These are phyloP conservation scores for Boletus tomentosulus DNA, from an alignment of 768 basidiomycete species.

Conservation along the genomic window DNA sequence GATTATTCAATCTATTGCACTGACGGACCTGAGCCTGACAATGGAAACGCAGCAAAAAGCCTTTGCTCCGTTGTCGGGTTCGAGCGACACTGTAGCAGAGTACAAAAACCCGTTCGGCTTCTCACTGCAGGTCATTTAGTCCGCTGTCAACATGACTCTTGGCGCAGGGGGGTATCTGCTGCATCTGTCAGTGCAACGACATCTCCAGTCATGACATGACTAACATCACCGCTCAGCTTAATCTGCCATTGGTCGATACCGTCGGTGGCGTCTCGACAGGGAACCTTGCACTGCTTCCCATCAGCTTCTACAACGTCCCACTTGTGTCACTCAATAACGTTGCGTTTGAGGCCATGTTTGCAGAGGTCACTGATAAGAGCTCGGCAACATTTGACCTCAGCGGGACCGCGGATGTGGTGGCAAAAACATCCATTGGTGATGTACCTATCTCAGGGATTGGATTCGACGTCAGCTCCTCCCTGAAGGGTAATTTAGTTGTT, in stretches of 20 bases:
- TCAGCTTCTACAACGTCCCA: constrained; percentile 55
- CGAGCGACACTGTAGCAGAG: constrained; percentile 48
- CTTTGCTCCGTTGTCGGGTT: constrained; percentile 58
- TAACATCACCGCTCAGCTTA: constrained; percentile 36
- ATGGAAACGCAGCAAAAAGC: constrained; percentile 50
- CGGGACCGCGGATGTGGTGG: constrained; percentile 56
- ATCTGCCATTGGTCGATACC: constrained; percentile 44
- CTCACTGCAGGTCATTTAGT: constrained; percentile 57
- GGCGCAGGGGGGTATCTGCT: constrained; percentile 44
- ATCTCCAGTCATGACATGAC: neutral
- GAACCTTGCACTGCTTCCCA: constrained; percentile 54
- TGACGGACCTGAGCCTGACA: constrained; percentile 53
- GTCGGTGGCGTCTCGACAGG: constrained; percentile 67
- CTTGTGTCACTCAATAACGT: constrained; percentile 51
- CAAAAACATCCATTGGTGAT: constrained; percentile 59
- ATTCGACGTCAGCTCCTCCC: constrained; percentile 53
- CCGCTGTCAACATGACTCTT: constrained; percentile 53
- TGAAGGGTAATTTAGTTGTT: constrained; percentile 41
- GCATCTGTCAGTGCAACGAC: constrained; percentile 42
- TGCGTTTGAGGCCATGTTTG: constrained; percentile 55
- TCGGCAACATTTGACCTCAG: constrained; percentile 45
- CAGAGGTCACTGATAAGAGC: constrained; percentile 50
- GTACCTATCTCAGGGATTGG: constrained; percentile 62
- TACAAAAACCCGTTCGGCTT: constrained; percentile 79
- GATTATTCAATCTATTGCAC: constrained; percentile 60